Conservation (phyloP, 768 basidiomycete genomes). For the Lentinus tigrinus region DNA sequence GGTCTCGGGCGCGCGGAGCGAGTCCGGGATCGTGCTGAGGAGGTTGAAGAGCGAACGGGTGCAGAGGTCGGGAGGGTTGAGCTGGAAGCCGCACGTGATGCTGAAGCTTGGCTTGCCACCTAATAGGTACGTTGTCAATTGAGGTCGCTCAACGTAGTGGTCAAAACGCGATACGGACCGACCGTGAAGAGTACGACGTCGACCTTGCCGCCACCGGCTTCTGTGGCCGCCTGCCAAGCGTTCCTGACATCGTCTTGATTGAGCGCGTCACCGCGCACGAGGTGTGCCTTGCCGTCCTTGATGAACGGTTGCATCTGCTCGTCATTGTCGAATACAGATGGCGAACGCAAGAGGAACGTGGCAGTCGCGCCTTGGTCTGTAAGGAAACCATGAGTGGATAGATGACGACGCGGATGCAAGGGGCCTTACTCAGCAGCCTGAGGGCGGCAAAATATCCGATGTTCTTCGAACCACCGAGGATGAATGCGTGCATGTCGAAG, state of each 20-base stretch:
- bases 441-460: constrained; percentile 35
- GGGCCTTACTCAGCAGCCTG: constrained; percentile 30
- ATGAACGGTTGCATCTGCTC: constrained; percentile 49
- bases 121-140: constrained; percentile 23
- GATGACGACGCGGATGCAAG: background rate
- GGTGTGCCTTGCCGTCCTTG: constrained; percentile 46
- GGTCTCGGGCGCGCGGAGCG: constrained; percentile 26
- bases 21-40: constrained; percentile 49
- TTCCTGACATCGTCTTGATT: constrained; percentile 47
- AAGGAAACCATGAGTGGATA: background rate
- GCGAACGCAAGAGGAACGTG: constrained; percentile 59
- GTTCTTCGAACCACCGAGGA: constrained; percentile 38
- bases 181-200: constrained; percentile 62
- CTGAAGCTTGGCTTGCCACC: constrained; percentile 48
- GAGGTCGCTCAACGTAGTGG: background rate
- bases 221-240: constrained; percentile 44
- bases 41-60: constrained; percentile 56
- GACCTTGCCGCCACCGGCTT: constrained; percentile 31
- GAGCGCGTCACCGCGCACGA: constrained; percentile 63
- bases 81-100: constrained; percentile 40
- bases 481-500: constrained; percentile 31
- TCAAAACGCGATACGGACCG: constrained; percentile 40
- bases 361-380: constrained; percentile 58
- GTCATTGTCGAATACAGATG: constrained; percentile 53
- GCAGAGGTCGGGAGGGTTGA: constrained; percentile 56